Percentiles rank a stretch among this genome's conserved stretches.
phyloP scores from a whole-genome alignment of 176 grass and related monocot species.

The Avena insularis region DNA sequence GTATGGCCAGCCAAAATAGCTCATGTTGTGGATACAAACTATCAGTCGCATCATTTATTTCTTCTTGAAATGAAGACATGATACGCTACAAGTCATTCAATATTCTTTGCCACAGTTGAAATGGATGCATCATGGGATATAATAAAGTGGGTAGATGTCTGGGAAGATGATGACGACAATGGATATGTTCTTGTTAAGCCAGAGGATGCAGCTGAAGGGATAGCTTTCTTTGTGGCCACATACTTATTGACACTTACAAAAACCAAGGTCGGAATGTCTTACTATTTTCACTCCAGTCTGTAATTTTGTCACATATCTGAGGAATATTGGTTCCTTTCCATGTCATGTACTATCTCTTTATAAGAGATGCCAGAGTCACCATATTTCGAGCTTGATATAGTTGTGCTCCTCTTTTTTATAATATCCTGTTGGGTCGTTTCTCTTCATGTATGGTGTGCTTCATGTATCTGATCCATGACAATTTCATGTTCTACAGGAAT shows the following conservation, averaged over 20 bases:
- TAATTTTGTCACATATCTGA: conserved; percentile 21
- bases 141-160: conserved; percentile 63
- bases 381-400: background rate
- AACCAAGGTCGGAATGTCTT: conserved; percentile 66
- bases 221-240: conserved; percentile 85
- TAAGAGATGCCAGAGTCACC: conserved; percentile 3
- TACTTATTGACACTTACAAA: conserved; percentile 72
- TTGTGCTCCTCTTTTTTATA: conserved; percentile 5
- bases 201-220: conserved; percentile 83
- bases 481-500: conserved; percentile 65
- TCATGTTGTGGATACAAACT: background rate
- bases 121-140: conserved; percentile 73
- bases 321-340: background rate
- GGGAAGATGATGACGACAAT: conserved; percentile 70
- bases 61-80: background rate
- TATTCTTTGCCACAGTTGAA: conserved; percentile 54
- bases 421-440: background rate
- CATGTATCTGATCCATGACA: conserved; percentile 40
- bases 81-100: background rate
- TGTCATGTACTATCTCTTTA: background rate
- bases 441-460: conserved; percentile 9
- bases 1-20: background rate
- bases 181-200: conserved; percentile 86
- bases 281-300: background rate
- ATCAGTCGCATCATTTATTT: background rate